These are phyloP conservation scores for Juncus effusus DNA, from an alignment of 176 grass and related monocot genomes.

Conservation along the genomic window DNA sequence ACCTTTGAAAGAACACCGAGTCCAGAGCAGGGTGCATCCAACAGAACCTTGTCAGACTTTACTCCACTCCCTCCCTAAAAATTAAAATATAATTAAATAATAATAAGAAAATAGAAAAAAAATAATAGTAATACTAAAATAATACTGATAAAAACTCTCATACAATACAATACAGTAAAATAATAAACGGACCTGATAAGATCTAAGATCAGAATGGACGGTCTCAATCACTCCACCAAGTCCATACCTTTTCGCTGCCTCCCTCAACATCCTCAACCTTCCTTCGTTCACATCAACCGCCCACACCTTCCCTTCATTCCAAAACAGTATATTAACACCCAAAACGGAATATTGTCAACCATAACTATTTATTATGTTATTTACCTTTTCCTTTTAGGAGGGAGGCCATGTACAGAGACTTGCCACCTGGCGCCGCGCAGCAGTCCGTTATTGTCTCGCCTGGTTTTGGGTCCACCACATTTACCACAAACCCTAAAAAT, in stretches of 20 bases:
- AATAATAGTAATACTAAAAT: not conserved
- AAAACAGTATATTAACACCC: slow-evolving; percentile 15
- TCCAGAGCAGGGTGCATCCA: slow-evolving; percentile 92
- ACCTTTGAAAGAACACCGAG: slow-evolving; percentile 91
- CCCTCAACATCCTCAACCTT: slow-evolving; percentile 77
- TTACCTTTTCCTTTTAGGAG: slow-evolving; percentile 63
- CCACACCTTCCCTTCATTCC: slow-evolving; percentile 55
- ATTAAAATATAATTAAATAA: slow-evolving; percentile 21
- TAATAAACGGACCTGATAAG: slow-evolving; percentile 61
- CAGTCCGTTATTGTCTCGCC: slow-evolving; percentile 90
- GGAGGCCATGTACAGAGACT: slow-evolving; percentile 91
- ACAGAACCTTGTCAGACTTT: slow-evolving; percentile 72
- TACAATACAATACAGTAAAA: too few species aligned
- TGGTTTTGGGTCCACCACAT: slow-evolving; percentile 75
- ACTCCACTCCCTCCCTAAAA: slow-evolving; percentile 46
- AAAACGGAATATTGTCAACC: slow-evolving; percentile 7
- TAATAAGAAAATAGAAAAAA: slow-evolving; percentile 1
- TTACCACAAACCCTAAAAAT: slow-evolving; percentile 77
- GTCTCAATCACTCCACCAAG: slow-evolving; percentile 54
- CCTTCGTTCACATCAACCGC: slow-evolving; percentile 94
- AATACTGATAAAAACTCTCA: not conserved
- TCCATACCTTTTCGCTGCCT: slow-evolving; percentile 56
- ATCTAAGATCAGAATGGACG: slow-evolving; percentile 72
- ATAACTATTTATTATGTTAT: slow-evolving; percentile 3
- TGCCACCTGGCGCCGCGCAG: slow-evolving; percentile 92